phyloP scores from a whole-genome alignment of 2,329 filamentous ascomycete species.

The Teratosphaeriaceae sp. region DNA sequence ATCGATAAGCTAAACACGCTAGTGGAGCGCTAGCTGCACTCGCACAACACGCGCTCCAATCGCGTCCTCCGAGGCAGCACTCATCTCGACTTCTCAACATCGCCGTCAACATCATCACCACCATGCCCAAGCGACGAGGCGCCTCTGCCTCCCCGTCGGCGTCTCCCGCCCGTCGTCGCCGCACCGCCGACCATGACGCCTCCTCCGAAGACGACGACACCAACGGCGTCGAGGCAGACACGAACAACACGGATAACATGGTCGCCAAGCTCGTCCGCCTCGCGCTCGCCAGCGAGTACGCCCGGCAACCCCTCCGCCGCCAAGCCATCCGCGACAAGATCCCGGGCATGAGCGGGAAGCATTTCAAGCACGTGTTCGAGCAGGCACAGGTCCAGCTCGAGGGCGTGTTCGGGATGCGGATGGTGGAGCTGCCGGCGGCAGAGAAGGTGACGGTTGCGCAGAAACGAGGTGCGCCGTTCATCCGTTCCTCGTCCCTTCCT shows the following conservation, averaged over 20 bases:
- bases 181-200: slow-evolving; percentile 6
- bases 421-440: slow-evolving; percentile 71
- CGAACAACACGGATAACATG: slow-evolving; percentile 36
- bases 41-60: too few species aligned
- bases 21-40: too few species aligned
- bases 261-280: slow-evolving; percentile 57
- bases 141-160: too few species aligned
- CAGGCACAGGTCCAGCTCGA: slow-evolving; percentile 67
- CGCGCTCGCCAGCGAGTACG: slow-evolving; percentile 54
- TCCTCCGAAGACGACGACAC: slow-evolving; percentile 14
- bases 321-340: slow-evolving; percentile 58
- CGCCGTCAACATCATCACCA: too few species aligned
- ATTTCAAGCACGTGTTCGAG: slow-evolving; percentile 72
- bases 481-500: slow-evolving; percentile 1
- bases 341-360: slow-evolving; percentile 53
- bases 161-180: too few species aligned
- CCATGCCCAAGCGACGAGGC: too few species aligned
- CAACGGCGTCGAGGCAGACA: slow-evolving; percentile 19
- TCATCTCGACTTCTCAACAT: too few species aligned
- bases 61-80: too few species aligned
- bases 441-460: slow-evolving; percentile 79
- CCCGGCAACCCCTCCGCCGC: slow-evolving; percentile 51
- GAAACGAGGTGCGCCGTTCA: slow-evolving; percentile 66
- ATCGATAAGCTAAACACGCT: too few species aligned
- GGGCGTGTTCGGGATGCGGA: slow-evolving; percentile 81